A percentile compares a stretch with the other conserved stretches of the same genome.
These are phyloP conservation scores for Phanerodontia chrysosporium DNA, from an alignment of 768 basidiomycete species.

Conservation along the genomic window DNA sequence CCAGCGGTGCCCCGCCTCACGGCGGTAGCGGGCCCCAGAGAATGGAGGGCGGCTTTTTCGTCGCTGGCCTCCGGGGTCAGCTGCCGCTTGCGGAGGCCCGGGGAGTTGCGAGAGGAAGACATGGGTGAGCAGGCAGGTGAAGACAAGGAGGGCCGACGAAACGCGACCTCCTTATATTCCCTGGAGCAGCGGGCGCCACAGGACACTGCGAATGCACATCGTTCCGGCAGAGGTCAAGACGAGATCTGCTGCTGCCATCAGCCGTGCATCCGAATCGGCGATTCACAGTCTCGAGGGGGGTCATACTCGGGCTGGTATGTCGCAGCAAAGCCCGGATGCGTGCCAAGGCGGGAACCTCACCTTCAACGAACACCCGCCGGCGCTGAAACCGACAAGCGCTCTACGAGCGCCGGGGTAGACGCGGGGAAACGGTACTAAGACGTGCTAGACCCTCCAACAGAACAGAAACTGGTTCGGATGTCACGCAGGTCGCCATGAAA, in stretches of 20 bases:
- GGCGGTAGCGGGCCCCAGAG: background rate
- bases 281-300: background rate
- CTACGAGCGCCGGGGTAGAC: background rate
- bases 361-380: background rate
- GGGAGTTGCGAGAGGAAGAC: conserved; percentile 12
- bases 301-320: background rate
- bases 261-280: background rate
- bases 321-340: background rate
- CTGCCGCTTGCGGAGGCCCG: conserved; percentile 20
- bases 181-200: background rate
- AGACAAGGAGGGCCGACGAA: background rate
- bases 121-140: conserved; percentile 1
- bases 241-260: background rate
- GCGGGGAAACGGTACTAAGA: background rate
- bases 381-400: conserved; percentile 1
- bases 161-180: conserved; percentile 2
- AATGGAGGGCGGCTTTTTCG: background rate
- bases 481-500: background rate
- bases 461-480: background rate
- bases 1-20: background rate
- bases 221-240: conserved; percentile 3
- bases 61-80: conserved; percentile 5
- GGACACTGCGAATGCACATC: background rate
- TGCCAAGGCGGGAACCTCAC: background rate
- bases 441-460: background rate